These are phyloP conservation scores for Wickerhamomyces subpelliculosus DNA, from an alignment of 805 yeast genomes.

Conservation along the genomic window DNA sequence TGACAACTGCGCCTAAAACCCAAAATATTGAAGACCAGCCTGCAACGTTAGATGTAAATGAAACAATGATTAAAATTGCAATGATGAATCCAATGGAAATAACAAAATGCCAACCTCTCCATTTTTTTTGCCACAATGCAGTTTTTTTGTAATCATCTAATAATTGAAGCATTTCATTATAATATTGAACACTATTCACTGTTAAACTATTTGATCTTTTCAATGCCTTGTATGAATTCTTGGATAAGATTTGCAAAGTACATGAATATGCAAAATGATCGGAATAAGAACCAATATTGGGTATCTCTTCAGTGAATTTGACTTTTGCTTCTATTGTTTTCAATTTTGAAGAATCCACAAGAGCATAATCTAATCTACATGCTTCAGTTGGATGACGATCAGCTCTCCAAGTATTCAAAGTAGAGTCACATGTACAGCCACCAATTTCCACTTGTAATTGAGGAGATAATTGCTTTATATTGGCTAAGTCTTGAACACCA, in stretches of 20 bases:
- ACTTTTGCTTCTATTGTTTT: constrained; percentile 59
- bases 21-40: constrained; percentile 66
- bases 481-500: constrained; percentile 37
- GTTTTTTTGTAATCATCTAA: constrained; percentile 45
- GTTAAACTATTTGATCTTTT: constrained; percentile 4
- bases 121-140: constrained; percentile 48
- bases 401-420: constrained; percentile 75
- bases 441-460: constrained; percentile 59
- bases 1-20: constrained; percentile 43
- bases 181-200: constrained; percentile 17
- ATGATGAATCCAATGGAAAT: constrained; percentile 45
- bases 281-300: constrained; percentile 68
- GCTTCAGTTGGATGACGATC: constrained; percentile 55
- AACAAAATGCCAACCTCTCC: constrained; percentile 64
- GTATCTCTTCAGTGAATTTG: constrained; percentile 62
- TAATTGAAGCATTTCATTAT: constrained; percentile 42
- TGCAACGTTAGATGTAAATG: constrained; percentile 49
- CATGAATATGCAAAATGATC: constrained; percentile 86
- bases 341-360: constrained; percentile 54
- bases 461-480: constrained; percentile 42
- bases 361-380: constrained; percentile 83
- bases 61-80: constrained; percentile 46
- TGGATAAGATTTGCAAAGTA: constrained; percentile 27
- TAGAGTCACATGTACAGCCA: constrained; percentile 88
- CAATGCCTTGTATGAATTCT: not conserved